Evolutionary conservation across 2,329 filamentous ascomycete species (phyloP), one percentile per base, ranked within the genome.

Genomic region (Calcarisporium arbuscula): DNA sequence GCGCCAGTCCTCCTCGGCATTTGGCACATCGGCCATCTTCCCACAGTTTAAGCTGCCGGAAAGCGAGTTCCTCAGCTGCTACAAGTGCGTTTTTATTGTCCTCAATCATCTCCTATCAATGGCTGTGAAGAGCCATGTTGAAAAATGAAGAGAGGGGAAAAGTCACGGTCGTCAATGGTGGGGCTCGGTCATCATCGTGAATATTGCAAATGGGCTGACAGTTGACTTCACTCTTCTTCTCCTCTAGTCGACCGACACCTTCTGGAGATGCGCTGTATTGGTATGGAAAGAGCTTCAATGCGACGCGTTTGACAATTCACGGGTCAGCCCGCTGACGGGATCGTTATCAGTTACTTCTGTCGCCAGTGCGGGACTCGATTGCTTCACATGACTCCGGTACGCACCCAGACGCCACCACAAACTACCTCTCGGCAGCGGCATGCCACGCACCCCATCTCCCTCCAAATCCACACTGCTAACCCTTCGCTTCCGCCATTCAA

Each of bases 21-120:
- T 81, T 56, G 80, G 80, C 19, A 74, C 78, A 20, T 80, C 77
- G 22, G 80, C 80, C 45, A 82, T 83, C 40, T 85, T 83, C 47
- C 80, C 80, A 2, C 65, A 65, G n/a, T 85, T 85, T 40, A 53
- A 63, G 8, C 58, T 84, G 19, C 74, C 77, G 0, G 54, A 57
- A 23, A 58, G 52, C 12, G 63, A 68, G 16, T 41, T 65, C 30
- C 48, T 80, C 44, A 69, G 68, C 38, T 72, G 70, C 43, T 78
- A 78, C 44, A 64, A 61, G 74, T 74, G 49, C 52, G 70, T 65
- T n/a, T 19, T 30, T 29, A 17, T 23, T n/a, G n/a, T n/a, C n/a
- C n/a, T n/a, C n/a, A n/a, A n/a, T n/a, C n/a, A n/a, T n/a, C n/a
- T n/a, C n/a, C n/a, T n/a, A n/a, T n/a, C n/a, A n/a, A n/a, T n/a